Conservation (phyloP, 2,329 filamentous ascomycete species). For the Colletotrichum eremochloae region DNA sequence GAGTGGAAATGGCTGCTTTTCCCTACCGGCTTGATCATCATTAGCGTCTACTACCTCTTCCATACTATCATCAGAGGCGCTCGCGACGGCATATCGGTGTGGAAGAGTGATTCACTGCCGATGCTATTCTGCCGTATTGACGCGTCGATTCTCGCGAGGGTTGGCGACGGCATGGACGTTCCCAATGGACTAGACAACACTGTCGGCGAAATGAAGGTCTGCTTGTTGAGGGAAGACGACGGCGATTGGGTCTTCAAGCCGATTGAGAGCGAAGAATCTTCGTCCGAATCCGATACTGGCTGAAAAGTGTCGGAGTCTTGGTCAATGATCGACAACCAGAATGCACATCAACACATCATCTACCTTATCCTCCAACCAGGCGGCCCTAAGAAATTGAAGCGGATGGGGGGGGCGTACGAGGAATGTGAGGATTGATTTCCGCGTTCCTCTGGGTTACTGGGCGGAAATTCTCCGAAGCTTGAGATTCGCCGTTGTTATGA, state of each 20-base stretch:
- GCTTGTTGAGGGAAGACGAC: conserved; percentile 50
- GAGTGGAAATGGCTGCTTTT: conserved; percentile 55
- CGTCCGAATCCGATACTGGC: conserved; percentile 32
- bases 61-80: conserved; percentile 53
- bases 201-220: conserved; percentile 51
- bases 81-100: conserved; percentile 52
- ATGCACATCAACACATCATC: conserved; percentile 9
- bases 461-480: conserved; percentile 24
- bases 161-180: conserved; percentile 52
- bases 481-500: conserved; percentile 4
- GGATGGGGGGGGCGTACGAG: background rate
- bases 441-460: conserved; percentile 9
- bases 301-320: background rate
- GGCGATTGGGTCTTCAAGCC: conserved; percentile 55
- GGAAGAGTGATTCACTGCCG: conserved; percentile 55
- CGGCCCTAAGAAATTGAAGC: background rate
- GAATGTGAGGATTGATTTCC: conserved; percentile 18
- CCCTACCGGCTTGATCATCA: conserved; percentile 50
- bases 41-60: conserved; percentile 53
- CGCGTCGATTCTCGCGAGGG: conserved; percentile 49
- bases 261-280: conserved; percentile 40
- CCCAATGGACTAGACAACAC: conserved; percentile 52
- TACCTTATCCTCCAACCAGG: background rate
- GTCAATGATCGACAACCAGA: background rate
- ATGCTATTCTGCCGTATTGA: conserved; percentile 56